Conservation (phyloP, 805 yeast species). For the Nakazawaea wickerhamii region DNA sequence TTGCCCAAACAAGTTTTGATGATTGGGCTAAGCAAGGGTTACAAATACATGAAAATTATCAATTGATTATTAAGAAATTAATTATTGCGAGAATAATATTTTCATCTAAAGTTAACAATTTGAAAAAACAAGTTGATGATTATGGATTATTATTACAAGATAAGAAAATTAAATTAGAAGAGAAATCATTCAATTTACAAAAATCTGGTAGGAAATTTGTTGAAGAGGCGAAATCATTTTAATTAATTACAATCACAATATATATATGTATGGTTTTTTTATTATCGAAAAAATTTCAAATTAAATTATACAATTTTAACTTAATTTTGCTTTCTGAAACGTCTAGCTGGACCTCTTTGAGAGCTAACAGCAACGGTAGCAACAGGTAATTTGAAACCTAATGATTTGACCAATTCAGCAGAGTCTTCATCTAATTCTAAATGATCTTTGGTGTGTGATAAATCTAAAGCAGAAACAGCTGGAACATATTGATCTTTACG, state of each 20-base stretch:
- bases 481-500: conserved; percentile 99
- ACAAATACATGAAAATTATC: conserved; percentile 27
- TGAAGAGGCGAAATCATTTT: conserved; percentile 18
- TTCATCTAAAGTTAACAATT: conserved; percentile 21
- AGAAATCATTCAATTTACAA: conserved; percentile 31
- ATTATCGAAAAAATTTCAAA: neutral
- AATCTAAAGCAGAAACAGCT: conserved; percentile 99
- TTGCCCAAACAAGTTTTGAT: conserved; percentile 21
- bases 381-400: conserved; percentile 87
- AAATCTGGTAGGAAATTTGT: conserved; percentile 37
- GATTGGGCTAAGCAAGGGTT: conserved; percentile 37
- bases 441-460: conserved; percentile 91
- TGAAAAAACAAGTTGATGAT: conserved; percentile 33
- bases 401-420: conserved; percentile 86
- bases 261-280: conserved; percentile 10
- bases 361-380: conserved; percentile 83
- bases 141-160: conserved; percentile 28
- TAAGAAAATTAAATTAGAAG: conserved; percentile 28
- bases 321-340: conserved; percentile 89
- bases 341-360: conserved; percentile 81
- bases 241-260: neutral
- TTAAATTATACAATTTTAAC: conserved; percentile 12
- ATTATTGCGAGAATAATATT: conserved; percentile 19
- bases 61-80: conserved; percentile 31
- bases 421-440: conserved; percentile 97